Percentiles rank a stretch among this genome's conserved stretches.
Conservation (phyloP, 2,329 filamentous ascomycete species). For the Botrytis aclada region DNA sequence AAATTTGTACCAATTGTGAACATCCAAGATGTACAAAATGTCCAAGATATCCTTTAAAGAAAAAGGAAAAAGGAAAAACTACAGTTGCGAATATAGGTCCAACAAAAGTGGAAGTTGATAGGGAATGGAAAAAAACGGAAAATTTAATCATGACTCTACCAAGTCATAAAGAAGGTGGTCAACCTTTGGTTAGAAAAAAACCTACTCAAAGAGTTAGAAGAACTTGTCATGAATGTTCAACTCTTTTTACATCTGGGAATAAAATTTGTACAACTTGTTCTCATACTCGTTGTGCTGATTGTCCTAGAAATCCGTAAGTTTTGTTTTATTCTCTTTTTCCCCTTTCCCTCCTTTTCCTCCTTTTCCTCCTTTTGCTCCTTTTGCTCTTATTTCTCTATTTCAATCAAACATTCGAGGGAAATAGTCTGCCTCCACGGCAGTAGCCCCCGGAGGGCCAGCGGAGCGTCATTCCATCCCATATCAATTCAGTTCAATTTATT, state of each 20-base stretch:
- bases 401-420: background rate
- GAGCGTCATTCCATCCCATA: background rate
- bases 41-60: constrained; percentile 60
- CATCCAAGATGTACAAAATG: constrained; percentile 81
- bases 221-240: constrained; percentile 71
- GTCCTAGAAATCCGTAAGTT: constrained; percentile 75
- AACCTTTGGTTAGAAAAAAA: constrained; percentile 69
- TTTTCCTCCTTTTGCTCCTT: too few species aligned
- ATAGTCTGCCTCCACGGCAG: background rate
- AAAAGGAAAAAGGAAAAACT: constrained; percentile 51
- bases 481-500: background rate
- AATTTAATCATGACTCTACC: constrained; percentile 59
- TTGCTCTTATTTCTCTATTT: background rate
- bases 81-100: constrained; percentile 49
- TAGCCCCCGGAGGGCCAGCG: background rate
- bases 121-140: constrained; percentile 37
- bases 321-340: background rate
- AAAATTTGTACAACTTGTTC: constrained; percentile 67
- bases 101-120: constrained; percentile 28
- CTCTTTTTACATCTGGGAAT: constrained; percentile 54
- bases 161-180: constrained; percentile 58
- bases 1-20: constrained; percentile 72
- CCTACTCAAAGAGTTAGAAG: constrained; percentile 71
- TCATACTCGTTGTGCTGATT: constrained; percentile 75
- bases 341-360: too few species aligned